These are phyloP conservation scores for Fusarium globosum DNA, from an alignment of 2,329 filamentous ascomycete species.

Conservation along the genomic window DNA sequence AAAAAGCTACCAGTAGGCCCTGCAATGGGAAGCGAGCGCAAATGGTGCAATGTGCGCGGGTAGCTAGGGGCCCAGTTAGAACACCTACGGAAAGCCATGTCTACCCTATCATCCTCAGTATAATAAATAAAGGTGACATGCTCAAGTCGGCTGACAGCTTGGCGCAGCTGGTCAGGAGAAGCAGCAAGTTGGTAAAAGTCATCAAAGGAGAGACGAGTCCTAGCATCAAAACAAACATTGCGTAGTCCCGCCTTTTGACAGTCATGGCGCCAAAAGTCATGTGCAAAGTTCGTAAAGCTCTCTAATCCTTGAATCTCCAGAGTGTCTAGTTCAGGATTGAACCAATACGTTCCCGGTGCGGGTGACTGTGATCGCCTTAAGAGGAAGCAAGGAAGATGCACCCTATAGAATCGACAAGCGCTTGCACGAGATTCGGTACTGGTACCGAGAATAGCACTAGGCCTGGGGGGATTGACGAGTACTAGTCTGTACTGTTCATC, in stretches of 20 bases:
- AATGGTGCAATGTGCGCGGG: too few relatives aligned
- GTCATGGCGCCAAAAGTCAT: not conserved
- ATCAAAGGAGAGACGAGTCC: rapidly evolving
- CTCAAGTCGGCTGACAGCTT: not conserved
- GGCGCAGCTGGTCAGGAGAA: not conserved
- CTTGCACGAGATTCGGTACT: not conserved
- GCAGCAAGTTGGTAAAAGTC: not conserved
- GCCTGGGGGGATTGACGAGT: not conserved
- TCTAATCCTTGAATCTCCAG: not conserved
- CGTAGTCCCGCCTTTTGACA: not conserved
- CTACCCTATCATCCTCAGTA: too few relatives aligned
- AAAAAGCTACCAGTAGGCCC: not conserved
- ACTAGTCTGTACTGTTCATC: not conserved
- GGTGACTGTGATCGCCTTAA: not conserved
- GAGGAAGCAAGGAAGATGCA: not conserved
- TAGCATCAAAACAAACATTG: not conserved
- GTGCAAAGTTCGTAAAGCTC: not conserved
- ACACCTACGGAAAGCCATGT: too few relatives aligned
- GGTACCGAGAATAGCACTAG: not conserved
- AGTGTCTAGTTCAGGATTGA: not conserved
- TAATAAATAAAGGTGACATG: not conserved
- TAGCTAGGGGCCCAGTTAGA: too few relatives aligned
- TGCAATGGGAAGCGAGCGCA: too few relatives aligned
- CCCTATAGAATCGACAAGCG: not conserved
- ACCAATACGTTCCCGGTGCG: not conserved